Conservation (phyloP, 805 yeast species). For the Myxozyma neglecta region DNA sequence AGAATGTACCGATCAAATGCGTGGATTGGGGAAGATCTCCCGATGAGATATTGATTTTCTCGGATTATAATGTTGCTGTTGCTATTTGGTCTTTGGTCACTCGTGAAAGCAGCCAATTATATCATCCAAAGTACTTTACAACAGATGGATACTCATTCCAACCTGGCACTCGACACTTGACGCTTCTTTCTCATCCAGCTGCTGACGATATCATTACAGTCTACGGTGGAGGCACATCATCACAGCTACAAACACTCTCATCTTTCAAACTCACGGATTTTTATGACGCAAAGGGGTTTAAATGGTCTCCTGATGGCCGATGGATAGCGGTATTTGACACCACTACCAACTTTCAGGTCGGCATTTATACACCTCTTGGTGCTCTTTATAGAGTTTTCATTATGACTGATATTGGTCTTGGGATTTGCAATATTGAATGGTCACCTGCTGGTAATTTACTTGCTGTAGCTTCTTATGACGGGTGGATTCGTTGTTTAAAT, state of each 20-base stretch:
- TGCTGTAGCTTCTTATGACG: slow-evolving; percentile 28
- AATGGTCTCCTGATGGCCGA: slow-evolving; percentile 31
- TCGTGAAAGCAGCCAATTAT: slow-evolving; percentile 19
- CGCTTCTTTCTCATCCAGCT: slow-evolving; percentile 25
- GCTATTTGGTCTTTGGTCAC: slow-evolving; percentile 25
- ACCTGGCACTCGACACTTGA: slow-evolving; percentile 23
- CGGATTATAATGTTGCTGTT: slow-evolving; percentile 25
- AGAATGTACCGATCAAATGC: slow-evolving; percentile 20
- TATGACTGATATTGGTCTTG: slow-evolving; percentile 12
- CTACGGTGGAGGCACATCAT: slow-evolving; percentile 21
- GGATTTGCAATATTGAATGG: slow-evolving; percentile 26
- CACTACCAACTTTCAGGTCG: slow-evolving; percentile 18
- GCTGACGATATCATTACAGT: slow-evolving; percentile 24
- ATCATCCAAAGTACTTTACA: slow-evolving; percentile 16
- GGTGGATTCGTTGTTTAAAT: slow-evolving; percentile 23
- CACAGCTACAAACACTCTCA: not conserved
- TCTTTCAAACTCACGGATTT: slow-evolving; percentile 13
- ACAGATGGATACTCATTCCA: slow-evolving; percentile 20
- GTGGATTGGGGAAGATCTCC: slow-evolving; percentile 29
- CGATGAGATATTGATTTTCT: slow-evolving; percentile 26
- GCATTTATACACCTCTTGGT: slow-evolving; percentile 24
- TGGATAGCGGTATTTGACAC: slow-evolving; percentile 30
- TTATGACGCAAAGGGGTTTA: slow-evolving; percentile 16
- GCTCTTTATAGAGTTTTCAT: slow-evolving; percentile 18
- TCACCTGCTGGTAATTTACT: slow-evolving; percentile 21